Evolutionary conservation across 2,329 filamentous ascomycete genomes (phyloP).

Genomic region (Neofusicoccum cordaticola): DNA sequence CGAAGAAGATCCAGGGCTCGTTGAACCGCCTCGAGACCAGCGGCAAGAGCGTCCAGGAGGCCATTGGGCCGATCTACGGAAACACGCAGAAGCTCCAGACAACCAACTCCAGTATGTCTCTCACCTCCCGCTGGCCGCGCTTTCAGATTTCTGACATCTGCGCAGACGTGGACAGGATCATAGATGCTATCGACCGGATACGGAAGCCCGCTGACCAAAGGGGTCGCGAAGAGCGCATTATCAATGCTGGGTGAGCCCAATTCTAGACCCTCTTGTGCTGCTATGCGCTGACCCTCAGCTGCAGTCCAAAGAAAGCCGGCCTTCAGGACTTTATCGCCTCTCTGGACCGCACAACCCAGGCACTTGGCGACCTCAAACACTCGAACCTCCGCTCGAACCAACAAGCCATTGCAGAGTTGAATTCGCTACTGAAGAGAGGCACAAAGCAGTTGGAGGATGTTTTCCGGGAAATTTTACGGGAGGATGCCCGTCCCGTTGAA

Average conservation of each 20-base stretch:
- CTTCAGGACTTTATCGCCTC: conserved; percentile 83
- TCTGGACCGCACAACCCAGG: conserved; percentile 81
- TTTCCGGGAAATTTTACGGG: conserved; percentile 74
- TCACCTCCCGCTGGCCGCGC: not conserved
- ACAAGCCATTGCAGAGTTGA: conserved; percentile 78
- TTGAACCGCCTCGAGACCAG: conserved; percentile 80
- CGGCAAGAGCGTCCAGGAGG: conserved; percentile 86
- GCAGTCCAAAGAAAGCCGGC: conserved; percentile 73
- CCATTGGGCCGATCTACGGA: conserved; percentile 86
- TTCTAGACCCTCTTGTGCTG: conserved; percentile 19
- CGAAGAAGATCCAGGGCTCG: conserved; percentile 91
- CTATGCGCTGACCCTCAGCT: conserved; percentile 18
- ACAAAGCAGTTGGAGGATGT: conserved; percentile 80
- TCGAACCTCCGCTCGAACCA: conserved; percentile 94
- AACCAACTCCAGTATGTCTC: conserved; percentile 69
- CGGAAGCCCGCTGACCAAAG: conserved; percentile 91
- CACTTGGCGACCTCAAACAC: conserved; percentile 77
- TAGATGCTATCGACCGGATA: conserved; percentile 82
- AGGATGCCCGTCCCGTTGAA: conserved; percentile 74
- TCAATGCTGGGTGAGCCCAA: conserved; percentile 67
- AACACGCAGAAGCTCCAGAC: conserved; percentile 87
- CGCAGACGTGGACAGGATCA: conserved; percentile 77
- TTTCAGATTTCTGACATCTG: not conserved
- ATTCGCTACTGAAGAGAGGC: conserved; percentile 72
- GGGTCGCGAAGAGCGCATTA: conserved; percentile 85